Evolutionary conservation across 345 rosid species (phyloP).

Genomic region (Aurinia saxatilis): DNA sequence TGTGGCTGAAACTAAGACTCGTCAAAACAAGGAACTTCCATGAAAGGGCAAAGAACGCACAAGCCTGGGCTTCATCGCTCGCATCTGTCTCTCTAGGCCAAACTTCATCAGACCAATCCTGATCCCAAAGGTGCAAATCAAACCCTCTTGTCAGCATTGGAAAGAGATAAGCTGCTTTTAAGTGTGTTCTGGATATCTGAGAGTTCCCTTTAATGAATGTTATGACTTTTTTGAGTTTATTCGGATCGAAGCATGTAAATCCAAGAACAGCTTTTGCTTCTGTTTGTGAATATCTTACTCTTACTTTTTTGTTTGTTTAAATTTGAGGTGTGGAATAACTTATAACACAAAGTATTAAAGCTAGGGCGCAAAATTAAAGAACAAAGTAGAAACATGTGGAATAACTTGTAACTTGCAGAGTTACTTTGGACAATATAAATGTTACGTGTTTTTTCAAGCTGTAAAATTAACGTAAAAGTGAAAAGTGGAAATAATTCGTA

Average conservation of each 20-base stretch:
- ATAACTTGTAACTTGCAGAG: neutral
- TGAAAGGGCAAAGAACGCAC: conserved; percentile 65
- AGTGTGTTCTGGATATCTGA: conserved; percentile 15
- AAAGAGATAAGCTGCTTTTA: conserved; percentile 7
- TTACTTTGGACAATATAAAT: no score
- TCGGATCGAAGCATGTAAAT: conserved; percentile 20
- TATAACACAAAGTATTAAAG: no score
- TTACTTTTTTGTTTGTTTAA: neutral
- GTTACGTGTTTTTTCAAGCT: no score
- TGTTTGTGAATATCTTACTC: conserved; percentile 18
- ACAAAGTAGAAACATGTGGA: conserved; percentile 10
- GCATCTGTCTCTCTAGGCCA: conserved; percentile 84
- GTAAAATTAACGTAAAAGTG: no score
- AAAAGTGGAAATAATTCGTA: no score
- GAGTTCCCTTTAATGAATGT: conserved; percentile 10
- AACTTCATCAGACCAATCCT: conserved; percentile 57
- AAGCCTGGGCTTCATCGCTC: conserved; percentile 87
- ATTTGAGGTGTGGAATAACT: conserved; percentile 16
- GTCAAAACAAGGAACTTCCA: conserved; percentile 73
- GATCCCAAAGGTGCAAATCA: conserved; percentile 16
- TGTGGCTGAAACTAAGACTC: conserved; percentile 65
- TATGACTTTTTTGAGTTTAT: conserved; percentile 14
- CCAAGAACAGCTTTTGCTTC: conserved; percentile 19
- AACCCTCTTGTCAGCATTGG: conserved; percentile 6
- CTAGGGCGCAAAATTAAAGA: neutral